These are phyloP conservation scores for Apiospora rasikravindrae DNA, from an alignment of 2,329 filamentous ascomycete species.

Conservation along the genomic window DNA sequence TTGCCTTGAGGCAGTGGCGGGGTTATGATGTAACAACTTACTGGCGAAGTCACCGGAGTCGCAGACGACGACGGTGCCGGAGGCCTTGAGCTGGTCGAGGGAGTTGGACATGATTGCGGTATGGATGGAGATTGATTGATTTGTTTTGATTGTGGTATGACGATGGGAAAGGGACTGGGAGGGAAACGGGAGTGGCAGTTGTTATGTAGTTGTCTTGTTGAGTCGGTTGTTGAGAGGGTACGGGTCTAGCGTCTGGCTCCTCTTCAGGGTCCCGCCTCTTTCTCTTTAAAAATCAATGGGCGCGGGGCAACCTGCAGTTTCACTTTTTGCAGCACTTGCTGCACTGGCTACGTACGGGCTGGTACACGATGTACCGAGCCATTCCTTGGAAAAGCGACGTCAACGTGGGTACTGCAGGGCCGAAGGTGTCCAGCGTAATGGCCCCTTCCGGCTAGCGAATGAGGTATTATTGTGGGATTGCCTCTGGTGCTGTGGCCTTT, in stretches of 20 bases:
- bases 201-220: neutral
- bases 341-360: neutral
- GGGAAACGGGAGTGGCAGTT: neutral
- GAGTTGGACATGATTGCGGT: constrained; percentile 73
- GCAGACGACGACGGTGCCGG: constrained; percentile 95
- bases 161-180: neutral
- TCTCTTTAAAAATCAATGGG: constrained; percentile 15
- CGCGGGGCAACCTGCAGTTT: constrained; percentile 16
- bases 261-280: neutral
- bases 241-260: neutral
- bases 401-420: constrained; percentile 2
- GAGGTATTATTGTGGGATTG: constrained; percentile 16
- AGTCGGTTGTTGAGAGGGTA: neutral
- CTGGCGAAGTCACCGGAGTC: constrained; percentile 90
- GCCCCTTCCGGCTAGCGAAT: constrained; percentile 10
- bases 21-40: constrained; percentile 52
- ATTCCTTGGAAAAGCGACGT: constrained; percentile 4
- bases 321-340: neutral
- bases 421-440: neutral
- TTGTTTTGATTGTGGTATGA: neutral
- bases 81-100: constrained; percentile 95
- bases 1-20: neutral
- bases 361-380: neutral
- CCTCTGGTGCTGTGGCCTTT: neutral
- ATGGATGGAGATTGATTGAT: neutral